Conservation (phyloP, 768 basidiomycete species). For the Tylopilus intermedius region DNA sequence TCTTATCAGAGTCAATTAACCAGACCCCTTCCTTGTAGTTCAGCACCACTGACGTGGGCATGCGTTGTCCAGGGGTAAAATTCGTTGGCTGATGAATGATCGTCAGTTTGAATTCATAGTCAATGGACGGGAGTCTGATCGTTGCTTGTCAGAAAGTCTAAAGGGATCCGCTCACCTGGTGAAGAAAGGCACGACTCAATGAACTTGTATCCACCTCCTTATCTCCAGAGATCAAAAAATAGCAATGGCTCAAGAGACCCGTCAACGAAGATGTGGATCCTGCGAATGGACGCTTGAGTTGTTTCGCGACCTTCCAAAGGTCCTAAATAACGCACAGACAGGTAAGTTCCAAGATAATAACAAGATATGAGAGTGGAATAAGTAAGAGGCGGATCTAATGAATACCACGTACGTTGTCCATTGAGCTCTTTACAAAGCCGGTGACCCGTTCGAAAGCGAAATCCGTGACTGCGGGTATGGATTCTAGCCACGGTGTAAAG, state of each 20-base stretch:
- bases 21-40: constrained; percentile 64
- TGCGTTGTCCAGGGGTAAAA: constrained; percentile 76
- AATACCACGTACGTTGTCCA: constrained; percentile 52
- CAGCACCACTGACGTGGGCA: constrained; percentile 68
- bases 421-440: constrained; percentile 73
- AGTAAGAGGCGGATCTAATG: not conserved
- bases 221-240: constrained; percentile 76
- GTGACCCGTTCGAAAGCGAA: constrained; percentile 81
- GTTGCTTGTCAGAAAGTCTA: not conserved
- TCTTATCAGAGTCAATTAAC: constrained; percentile 54
- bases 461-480: constrained; percentile 69
- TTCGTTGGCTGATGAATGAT: constrained; percentile 40
- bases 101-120: not conserved
- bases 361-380: not conserved
- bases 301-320: constrained; percentile 54
- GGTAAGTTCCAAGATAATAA: not conserved
- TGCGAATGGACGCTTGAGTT: constrained; percentile 56
- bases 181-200: constrained; percentile 56
- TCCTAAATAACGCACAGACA: constrained; percentile 41
- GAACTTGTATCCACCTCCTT: constrained; percentile 57
- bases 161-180: constrained; percentile 40
- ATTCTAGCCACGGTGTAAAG: constrained; percentile 66
- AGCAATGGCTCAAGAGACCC: constrained; percentile 79
- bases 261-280: constrained; percentile 91
- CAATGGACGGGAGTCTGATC: not conserved